Conservation (phyloP, 2,329 filamentous ascomycete species). For the Macrophomina tecta region DNA sequence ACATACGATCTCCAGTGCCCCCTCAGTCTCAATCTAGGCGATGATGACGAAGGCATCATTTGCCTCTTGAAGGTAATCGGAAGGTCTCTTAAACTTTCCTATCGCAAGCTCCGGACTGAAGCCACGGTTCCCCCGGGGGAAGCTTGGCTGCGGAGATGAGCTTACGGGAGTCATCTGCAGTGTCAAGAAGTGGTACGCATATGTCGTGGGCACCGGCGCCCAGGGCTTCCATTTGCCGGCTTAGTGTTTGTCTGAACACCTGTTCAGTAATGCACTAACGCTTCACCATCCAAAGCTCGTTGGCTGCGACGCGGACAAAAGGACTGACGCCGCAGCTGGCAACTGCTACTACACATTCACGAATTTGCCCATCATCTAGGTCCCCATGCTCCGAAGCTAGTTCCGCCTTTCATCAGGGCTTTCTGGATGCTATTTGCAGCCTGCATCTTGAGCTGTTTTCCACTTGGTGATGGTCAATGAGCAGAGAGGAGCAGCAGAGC, state of each 20-base stretch:
- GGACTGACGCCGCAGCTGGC: constrained; percentile 51
- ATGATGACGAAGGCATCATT: constrained; percentile 60
- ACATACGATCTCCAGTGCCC: no score
- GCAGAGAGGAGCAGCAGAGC: no score
- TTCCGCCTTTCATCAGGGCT: constrained; percentile 55
- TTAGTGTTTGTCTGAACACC: neutral
- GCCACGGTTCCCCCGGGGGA: constrained; percentile 57
- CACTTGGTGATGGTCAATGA: neutral
- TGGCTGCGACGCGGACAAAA: constrained; percentile 58
- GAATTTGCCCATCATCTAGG: constrained; percentile 63
- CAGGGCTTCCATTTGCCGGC: constrained; percentile 52
- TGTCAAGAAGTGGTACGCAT: constrained; percentile 60
- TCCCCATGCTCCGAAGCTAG: constrained; percentile 61
- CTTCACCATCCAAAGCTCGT: constrained; percentile 68
- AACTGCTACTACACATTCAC: constrained; percentile 59
- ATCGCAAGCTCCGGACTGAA: constrained; percentile 63
- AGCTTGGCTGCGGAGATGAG: constrained; percentile 63
- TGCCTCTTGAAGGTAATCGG: constrained; percentile 60
- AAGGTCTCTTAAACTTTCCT: constrained; percentile 48
- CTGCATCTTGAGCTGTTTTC: constrained; percentile 50
- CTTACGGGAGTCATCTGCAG: constrained; percentile 57
- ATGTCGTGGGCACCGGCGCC: constrained; percentile 66
- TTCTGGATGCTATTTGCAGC: constrained; percentile 59
- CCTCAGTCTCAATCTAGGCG: constrained; percentile 1
- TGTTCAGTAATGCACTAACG: constrained; percentile 42